A percentile compares a stretch with the other conserved stretches of the same genome.
These are phyloP conservation scores for Huntiella abstrusa DNA, from an alignment of 2,329 filamentous ascomycete genomes.

Conservation along the genomic window DNA sequence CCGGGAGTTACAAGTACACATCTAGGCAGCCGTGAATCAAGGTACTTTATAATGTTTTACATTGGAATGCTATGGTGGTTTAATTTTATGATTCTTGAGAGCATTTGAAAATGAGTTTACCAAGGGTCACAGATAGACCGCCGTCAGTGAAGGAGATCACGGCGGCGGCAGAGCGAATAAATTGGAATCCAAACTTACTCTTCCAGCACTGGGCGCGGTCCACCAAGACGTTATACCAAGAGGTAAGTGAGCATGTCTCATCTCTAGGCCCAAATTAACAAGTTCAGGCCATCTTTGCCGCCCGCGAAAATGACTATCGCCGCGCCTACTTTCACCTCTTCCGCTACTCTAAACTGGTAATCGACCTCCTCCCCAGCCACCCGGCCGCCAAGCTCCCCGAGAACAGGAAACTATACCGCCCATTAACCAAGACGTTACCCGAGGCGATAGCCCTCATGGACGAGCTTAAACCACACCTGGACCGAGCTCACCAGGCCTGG, in stretches of 20 bases:
- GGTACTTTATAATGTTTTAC: neutral
- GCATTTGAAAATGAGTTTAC: neutral
- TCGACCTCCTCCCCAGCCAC: constrained; percentile 56
- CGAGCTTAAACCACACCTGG: constrained; percentile 59
- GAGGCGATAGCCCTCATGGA: constrained; percentile 54
- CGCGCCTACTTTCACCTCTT: constrained; percentile 85
- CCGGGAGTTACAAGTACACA: neutral
- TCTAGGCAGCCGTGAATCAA: neutral
- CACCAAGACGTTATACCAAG: constrained; percentile 58
- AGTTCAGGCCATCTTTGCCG: constrained; percentile 60
- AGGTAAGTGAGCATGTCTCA: constrained; percentile 33
- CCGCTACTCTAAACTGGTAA: constrained; percentile 68
- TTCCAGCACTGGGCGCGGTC: constrained; percentile 69
- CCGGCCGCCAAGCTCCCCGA: constrained; percentile 53
- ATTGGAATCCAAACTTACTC: constrained; percentile 58
- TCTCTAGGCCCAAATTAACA: constrained; percentile 12
- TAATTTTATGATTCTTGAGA: neutral
- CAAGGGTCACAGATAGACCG: neutral
- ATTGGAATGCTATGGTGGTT: neutral
- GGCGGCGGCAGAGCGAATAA: constrained; percentile 56
- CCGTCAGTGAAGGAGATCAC: constrained; percentile 58
- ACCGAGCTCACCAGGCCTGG: constrained; percentile 52
- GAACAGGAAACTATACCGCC: constrained; percentile 42
- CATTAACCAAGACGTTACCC: constrained; percentile 29
- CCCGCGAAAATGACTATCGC: constrained; percentile 67